A percentile compares a stretch with the other conserved stretches of the same genome.
Conservation (phyloP, 192 early-diverging fungal species). For the Coemansia pectinata region DNA sequence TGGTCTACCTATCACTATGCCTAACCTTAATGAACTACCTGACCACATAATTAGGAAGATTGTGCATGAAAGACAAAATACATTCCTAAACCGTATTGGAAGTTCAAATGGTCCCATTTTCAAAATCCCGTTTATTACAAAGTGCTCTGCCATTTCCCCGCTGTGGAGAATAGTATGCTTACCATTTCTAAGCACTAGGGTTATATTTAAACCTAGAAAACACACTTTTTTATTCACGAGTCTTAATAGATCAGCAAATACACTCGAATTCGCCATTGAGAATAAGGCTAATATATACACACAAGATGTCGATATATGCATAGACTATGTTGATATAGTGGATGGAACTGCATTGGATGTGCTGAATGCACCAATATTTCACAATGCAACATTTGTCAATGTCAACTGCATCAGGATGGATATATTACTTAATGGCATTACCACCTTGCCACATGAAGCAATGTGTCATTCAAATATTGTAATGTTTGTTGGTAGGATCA, state of each 20-base stretch:
- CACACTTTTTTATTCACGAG: too few relatives aligned
- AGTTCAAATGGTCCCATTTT: neutral
- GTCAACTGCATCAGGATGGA: neutral
- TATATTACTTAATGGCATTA: neutral
- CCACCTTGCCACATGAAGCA: neutral
- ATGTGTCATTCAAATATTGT: neutral
- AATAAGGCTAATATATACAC: neutral
- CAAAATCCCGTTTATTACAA: neutral
- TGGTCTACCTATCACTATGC: neutral
- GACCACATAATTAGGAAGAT: conserved; percentile 2
- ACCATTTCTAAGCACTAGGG: neutral
- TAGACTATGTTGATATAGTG: neutral
- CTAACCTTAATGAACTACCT: neutral
- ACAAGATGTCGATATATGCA: neutral
- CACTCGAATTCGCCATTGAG: neutral
- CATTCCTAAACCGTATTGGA: neutral
- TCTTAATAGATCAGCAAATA: neutral
- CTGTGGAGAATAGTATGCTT: neutral
- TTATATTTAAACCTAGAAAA: neutral
- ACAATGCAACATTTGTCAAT: neutral
- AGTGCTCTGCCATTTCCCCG: neutral
- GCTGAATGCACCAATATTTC: neutral
- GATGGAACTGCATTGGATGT: neutral
- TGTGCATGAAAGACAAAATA: neutral
- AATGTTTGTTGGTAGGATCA: neutral